phyloP scores from a whole-genome alignment of 176 grass and related monocot genomes.

The Rhipidocladum racemiflorum region DNA sequence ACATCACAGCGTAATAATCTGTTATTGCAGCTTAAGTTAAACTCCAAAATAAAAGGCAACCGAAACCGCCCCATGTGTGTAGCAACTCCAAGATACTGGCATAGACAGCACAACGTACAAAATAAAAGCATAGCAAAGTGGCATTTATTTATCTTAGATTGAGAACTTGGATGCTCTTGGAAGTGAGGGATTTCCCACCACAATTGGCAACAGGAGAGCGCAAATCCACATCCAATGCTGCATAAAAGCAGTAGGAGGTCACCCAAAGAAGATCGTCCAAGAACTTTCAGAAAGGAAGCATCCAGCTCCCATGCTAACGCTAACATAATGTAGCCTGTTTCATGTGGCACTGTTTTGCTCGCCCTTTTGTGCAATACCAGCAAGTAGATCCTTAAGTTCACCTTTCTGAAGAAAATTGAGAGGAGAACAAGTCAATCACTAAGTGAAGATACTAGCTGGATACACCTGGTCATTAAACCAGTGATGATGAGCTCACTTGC shows the following conservation, averaged over 20 bases:
- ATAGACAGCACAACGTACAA: background rate
- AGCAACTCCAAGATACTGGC: background rate
- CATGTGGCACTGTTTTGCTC: conserved; percentile 30
- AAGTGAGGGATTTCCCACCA: background rate
- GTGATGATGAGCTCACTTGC: conserved; percentile 35
- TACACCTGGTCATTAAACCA: conserved; percentile 1
- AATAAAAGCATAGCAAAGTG: background rate
- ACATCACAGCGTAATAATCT: background rate
- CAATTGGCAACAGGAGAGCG: background rate
- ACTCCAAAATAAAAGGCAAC: background rate
- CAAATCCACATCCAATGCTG: background rate
- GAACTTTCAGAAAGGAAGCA: background rate
- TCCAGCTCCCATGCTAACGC: background rate
- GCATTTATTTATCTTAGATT: conserved; percentile 28
- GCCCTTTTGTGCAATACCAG: conserved; percentile 35
- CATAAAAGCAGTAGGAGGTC: background rate
- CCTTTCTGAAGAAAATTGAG: conserved; percentile 64
- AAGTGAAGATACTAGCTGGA: background rate
- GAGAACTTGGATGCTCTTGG: background rate
- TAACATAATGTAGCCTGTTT: conserved; percentile 21
- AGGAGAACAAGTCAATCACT: background rate
- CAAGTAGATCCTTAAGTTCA: conserved; percentile 73
- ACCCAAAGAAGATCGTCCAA: background rate
- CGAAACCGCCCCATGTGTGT: background rate
- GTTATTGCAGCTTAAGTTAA: background rate